Base-by-base conservation (phyloP, 352 stramenopile genomes). In the Phytophthora tubulina region DNA sequence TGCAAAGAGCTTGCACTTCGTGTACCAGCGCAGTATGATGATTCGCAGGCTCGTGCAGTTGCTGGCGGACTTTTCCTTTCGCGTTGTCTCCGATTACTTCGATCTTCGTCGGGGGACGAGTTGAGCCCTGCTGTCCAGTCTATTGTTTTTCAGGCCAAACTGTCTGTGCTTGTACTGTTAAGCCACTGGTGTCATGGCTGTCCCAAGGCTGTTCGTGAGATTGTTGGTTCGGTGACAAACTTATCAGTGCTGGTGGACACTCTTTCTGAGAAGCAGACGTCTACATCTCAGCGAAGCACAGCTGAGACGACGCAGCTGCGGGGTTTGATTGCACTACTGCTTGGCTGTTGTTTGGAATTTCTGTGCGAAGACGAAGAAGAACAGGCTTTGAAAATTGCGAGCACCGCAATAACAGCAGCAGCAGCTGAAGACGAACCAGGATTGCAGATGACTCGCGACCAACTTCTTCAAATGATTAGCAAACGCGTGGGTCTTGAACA, bases 1-100 rank as follows among this genome's bases (percentile, higher is more conserved):
- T 95, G 88, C 64, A 90, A 93, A 69, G 76, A 89, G 45, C 65
- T 93, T 39, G 84, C 84, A 8, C 73, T 95, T 35, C 84, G 88
- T n/a, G 70, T 95, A 14, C 83, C 88, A 8, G 77, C 60, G 2
- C 53, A 81, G 9, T 89, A 90, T 35, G 70, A 82, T 7, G 70
- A 83, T 17, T 30, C 70, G 8, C 73, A 92, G 10, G 73, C 78
- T 17, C 80, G 82, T 66, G 72, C 76, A n/a, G 80, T 93, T 39
- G 56, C 77, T 42, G 85, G 85, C 6, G 83, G 82, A 10, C 67
- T 88, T 17, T 87, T 95, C 27, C 73, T 95, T 14, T 89, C 81
- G 8, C 82, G 86, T 9, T 93, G 85, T 30, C 48, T 95, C 0
- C 73, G 74, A 15, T 44, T 89, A 17, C 58, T 94, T 33, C 59